A percentile compares a stretch with the other conserved stretches of the same genome.
phyloP scores from a whole-genome alignment of 2,329 filamentous ascomycete genomes.

The Plenodomus tracheiphilus region DNA sequence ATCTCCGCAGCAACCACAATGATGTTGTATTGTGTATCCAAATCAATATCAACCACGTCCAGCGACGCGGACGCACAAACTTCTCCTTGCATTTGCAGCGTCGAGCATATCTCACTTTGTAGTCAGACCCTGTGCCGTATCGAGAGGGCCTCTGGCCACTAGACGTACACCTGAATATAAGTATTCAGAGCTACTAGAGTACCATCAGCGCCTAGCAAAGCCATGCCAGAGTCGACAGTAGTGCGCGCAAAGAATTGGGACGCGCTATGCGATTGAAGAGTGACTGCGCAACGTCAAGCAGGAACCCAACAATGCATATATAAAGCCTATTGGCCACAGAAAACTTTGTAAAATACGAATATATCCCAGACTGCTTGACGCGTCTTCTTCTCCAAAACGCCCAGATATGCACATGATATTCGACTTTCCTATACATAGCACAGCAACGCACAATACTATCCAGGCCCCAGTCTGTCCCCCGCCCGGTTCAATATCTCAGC shows the following conservation, averaged over 20 bases:
- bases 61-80: too few species aligned
- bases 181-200: too few species aligned
- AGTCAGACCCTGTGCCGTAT: too few species aligned
- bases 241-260: too few species aligned
- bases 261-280: too few species aligned
- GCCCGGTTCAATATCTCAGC: slow-evolving; percentile 69
- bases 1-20: not conserved
- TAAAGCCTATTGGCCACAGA: not conserved
- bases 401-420: not conserved
- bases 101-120: too few species aligned
- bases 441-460: not conserved
- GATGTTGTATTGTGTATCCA: not conserved
- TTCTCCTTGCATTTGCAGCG: not conserved
- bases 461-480: slow-evolving; percentile 50
- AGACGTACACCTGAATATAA: too few species aligned
- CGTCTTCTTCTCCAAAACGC: not conserved
- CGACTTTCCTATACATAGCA: not conserved
- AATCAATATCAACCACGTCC: not conserved
- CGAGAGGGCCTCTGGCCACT: too few species aligned
- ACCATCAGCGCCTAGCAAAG: too few species aligned
- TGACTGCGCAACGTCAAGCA: too few species aligned
- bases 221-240: too few species aligned
- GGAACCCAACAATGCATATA: not conserved
- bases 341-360: not conserved
- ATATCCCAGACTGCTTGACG: not conserved